Conservation (phyloP, 441 rosid genomes). For the Daphne laureola region DNA sequence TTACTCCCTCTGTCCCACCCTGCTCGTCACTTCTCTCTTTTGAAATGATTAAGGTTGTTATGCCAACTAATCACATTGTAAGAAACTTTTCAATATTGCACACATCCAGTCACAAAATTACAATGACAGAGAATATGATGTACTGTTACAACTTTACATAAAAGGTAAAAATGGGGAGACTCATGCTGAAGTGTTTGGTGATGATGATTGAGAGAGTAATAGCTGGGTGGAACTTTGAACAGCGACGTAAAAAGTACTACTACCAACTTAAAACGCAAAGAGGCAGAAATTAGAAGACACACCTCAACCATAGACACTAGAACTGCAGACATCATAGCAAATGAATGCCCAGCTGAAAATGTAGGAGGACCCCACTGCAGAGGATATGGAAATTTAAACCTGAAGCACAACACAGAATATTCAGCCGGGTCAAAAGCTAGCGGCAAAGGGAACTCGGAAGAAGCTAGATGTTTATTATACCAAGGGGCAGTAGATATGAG, state of each 20-base stretch:
- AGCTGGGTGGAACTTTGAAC: not conserved
- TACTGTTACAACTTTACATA: too few species aligned
- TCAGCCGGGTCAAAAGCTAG: conserved; percentile 1
- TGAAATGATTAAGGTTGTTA: too few species aligned
- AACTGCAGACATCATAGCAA: conserved; percentile 75
- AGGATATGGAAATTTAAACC: conserved; percentile 74
- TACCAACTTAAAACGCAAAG: not conserved
- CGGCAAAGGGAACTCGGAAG: conserved; percentile 1
- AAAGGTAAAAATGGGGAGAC: too few species aligned
- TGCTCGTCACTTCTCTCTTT: too few species aligned
- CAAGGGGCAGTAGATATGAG: conserved; percentile 74
- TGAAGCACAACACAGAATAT: conserved; percentile 15
- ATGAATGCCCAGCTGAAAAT: conserved; percentile 66
- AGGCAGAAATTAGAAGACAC: not conserved
- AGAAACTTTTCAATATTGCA: too few species aligned
- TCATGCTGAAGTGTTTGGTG: too few species aligned
- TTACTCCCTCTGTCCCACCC: not conserved
- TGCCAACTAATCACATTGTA: too few species aligned
- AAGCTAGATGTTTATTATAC: conserved; percentile 21
- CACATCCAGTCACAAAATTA: too few species aligned
- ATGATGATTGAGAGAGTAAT: too few species aligned
- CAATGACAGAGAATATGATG: too few species aligned
- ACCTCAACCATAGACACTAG: conserved; percentile 78
- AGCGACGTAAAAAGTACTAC: not conserved
- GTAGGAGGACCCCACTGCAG: conserved; percentile 83